Conservation (phyloP, 257 asterid genomes). For the Oldenlandia corymbosa region DNA sequence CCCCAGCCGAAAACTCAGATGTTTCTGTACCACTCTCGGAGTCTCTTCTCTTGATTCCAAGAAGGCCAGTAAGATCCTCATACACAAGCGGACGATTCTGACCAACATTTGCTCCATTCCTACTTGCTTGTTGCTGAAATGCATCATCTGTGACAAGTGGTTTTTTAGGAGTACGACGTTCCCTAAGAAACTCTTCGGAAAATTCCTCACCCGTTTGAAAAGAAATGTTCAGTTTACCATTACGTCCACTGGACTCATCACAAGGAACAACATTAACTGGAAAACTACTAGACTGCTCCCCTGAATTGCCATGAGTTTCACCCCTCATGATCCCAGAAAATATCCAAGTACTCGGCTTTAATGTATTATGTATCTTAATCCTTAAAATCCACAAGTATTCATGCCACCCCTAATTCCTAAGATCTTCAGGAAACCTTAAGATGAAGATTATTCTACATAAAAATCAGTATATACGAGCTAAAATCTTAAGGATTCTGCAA, state of each 20-base stretch:
- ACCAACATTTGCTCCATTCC: constrained; percentile 18
- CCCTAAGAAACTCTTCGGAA: constrained; percentile 62
- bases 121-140: constrained; percentile 20
- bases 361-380: neutral
- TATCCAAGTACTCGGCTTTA: neutral
- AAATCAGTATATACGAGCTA: neutral
- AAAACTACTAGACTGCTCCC: constrained; percentile 19
- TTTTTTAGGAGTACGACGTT: constrained; percentile 41
- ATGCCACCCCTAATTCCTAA: neutral
- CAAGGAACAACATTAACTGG: constrained; percentile 17
- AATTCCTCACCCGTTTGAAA: constrained; percentile 84
- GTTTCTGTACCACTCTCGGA: constrained; percentile 27
- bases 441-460: neutral
- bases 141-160: constrained; percentile 21
- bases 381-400: constrained; percentile 1
- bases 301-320: constrained; percentile 31
- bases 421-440: constrained; percentile 2
- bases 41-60: constrained; percentile 27
- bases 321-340: constrained; percentile 41
- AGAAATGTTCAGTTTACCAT: constrained; percentile 42
- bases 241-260: constrained; percentile 27
- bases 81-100: constrained; percentile 30
- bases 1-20: constrained; percentile 24
- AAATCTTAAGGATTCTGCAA: constrained; percentile 2
- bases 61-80: constrained; percentile 35